phyloP scores from a whole-genome alignment of 2,329 filamentous ascomycete species.

The Trichoderma atrobrunneum region DNA sequence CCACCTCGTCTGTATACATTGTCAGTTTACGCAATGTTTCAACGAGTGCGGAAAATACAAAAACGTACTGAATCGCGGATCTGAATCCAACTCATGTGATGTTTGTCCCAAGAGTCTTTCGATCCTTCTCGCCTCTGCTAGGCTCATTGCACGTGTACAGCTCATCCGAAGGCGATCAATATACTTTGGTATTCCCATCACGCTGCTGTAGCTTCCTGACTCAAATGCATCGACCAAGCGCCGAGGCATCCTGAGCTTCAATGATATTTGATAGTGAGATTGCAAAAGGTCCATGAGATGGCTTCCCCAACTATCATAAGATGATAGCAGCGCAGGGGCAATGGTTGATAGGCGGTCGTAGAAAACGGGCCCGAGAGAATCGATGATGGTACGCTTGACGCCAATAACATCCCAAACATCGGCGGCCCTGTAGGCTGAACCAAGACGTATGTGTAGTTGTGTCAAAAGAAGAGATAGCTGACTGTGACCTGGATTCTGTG shows the following conservation, averaged over 20 bases:
- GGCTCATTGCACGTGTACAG: conserved; percentile 51
- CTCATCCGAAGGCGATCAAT: conserved; percentile 46
- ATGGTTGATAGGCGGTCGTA: conserved; percentile 55
- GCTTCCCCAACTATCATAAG: conserved; percentile 33
- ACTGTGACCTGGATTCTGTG: conserved; percentile 44
- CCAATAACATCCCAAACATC: conserved; percentile 50
- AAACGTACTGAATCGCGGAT: conserved; percentile 47
- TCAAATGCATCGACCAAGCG: conserved; percentile 47
- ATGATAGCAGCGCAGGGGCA: conserved; percentile 41
- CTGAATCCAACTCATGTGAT: conserved; percentile 41
- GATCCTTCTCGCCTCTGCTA: conserved; percentile 50
- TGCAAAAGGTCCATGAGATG: conserved; percentile 43
- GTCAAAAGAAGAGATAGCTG: conserved; percentile 49
- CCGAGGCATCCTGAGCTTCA: conserved; percentile 46
- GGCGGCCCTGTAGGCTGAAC: conserved; percentile 46
- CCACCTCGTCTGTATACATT: conserved; percentile 37
- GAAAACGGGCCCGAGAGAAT: conserved; percentile 53
- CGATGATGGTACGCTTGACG: conserved; percentile 57
- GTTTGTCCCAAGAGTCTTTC: conserved; percentile 43
- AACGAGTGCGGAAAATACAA: background rate
- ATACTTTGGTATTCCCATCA: conserved; percentile 46
- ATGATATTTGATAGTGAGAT: conserved; percentile 45
- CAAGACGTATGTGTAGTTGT: conserved; percentile 51
- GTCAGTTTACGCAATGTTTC: conserved; percentile 18
- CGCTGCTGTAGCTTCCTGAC: conserved; percentile 49